Evolutionary conservation across 495 filamentous ascomycete species (phyloP).

Genomic region (Bathelium albidoporum): DNA sequence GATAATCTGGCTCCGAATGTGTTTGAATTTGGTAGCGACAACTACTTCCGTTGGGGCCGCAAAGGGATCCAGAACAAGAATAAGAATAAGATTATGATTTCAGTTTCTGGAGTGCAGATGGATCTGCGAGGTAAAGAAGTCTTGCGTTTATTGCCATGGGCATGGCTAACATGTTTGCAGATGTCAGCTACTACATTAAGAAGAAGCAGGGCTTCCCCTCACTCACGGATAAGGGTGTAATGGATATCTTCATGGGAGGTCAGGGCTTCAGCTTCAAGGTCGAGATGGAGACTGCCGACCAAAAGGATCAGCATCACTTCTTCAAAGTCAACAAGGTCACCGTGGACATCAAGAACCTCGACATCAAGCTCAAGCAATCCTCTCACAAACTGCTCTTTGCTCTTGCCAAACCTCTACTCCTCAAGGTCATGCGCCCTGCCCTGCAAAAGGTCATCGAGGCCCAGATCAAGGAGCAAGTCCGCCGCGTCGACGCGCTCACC

Average conservation of each 20-base stretch:
- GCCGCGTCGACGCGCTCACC: constrained; percentile 56
- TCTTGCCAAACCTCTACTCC: constrained; percentile 78
- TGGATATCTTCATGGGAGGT: constrained; percentile 83
- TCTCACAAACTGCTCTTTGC: constrained; percentile 86
- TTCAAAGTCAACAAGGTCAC: constrained; percentile 88
- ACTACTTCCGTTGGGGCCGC: constrained; percentile 92
- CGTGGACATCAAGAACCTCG: constrained; percentile 73
- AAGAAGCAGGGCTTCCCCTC: constrained; percentile 92
- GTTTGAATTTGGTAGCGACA: constrained; percentile 80
- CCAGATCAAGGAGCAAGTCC: constrained; percentile 68
- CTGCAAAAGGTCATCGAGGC: constrained; percentile 82
- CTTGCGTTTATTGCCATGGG: not conserved
- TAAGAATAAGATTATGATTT: constrained; percentile 72
- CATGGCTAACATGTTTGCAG: constrained; percentile 26
- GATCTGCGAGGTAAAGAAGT: constrained; percentile 44
- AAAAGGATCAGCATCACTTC: constrained; percentile 66
- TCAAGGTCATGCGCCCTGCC: constrained; percentile 72
- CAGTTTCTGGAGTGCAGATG: constrained; percentile 82
- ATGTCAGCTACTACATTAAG: constrained; percentile 92
- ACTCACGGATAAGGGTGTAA: constrained; percentile 77
- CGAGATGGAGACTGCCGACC: constrained; percentile 71
- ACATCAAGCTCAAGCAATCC: constrained; percentile 86
- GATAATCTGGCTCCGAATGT: constrained; percentile 97
- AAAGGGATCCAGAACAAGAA: constrained; percentile 72
- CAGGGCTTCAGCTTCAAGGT: constrained; percentile 87